phyloP scores from a whole-genome alignment of 2,329 filamentous ascomycete genomes.

The Colletotrichum tofieldiae region DNA sequence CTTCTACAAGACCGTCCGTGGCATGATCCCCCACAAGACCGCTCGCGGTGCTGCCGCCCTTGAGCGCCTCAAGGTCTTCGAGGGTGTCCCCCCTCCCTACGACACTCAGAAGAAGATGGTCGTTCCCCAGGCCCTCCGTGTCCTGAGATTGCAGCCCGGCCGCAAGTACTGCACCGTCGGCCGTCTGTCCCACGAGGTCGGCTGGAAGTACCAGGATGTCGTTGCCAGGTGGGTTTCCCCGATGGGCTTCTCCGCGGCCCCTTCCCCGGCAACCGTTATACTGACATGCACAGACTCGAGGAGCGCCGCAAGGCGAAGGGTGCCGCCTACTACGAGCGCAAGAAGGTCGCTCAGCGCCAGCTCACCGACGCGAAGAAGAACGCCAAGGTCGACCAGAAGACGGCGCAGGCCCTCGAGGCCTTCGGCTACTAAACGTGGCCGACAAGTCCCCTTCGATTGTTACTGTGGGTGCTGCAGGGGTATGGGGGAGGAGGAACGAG shows the following conservation, averaged over 20 bases:
- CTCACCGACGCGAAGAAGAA: slow-evolving; percentile 93
- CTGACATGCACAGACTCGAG: slow-evolving; percentile 80
- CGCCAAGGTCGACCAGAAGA: slow-evolving; percentile 89
- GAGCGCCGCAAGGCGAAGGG: slow-evolving; percentile 99
- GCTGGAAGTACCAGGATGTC: slow-evolving; percentile 99
- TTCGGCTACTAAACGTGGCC: slow-evolving; percentile 84
- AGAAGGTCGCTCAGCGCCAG: slow-evolving; percentile 96
- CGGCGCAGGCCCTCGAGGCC: slow-evolving; percentile 87
- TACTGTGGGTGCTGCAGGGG: slow-evolving; percentile 1
- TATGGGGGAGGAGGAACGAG: slow-evolving; percentile 23
- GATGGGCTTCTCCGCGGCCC: background rate
- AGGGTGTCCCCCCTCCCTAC: slow-evolving; percentile 98
- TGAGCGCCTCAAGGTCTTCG: slow-evolving; percentile 99
- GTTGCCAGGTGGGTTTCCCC: slow-evolving; percentile 86
- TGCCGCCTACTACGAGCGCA: slow-evolving; percentile 99
- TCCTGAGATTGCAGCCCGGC: slow-evolving; percentile 97
- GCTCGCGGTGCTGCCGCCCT: slow-evolving; percentile 95
- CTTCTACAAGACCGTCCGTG: slow-evolving; percentile 99
- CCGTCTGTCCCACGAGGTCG: slow-evolving; percentile 97
- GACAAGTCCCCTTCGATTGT: slow-evolving; percentile 36
- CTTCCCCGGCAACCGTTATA: background rate
- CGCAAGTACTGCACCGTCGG: slow-evolving; percentile 99
- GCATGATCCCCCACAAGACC: slow-evolving; percentile 99
- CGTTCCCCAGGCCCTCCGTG: slow-evolving; percentile 96
- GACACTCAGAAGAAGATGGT: slow-evolving; percentile 99